Conservation (phyloP, 805 yeast genomes). For the Ogataea trehaloabstinens region DNA sequence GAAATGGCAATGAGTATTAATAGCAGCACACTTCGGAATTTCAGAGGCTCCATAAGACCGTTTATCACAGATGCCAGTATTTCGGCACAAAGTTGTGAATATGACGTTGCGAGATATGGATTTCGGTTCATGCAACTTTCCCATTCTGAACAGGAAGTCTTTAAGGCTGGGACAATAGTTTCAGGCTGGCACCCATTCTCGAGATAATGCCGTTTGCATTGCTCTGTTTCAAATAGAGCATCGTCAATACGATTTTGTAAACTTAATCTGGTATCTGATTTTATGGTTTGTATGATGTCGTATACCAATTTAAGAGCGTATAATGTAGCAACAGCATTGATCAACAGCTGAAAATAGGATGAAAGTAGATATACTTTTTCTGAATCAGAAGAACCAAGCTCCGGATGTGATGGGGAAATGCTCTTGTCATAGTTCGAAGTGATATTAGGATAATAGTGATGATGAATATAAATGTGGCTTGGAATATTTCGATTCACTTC, state of each 20-base stretch:
- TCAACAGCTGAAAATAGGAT: slow-evolving; percentile 57
- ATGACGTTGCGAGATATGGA: slow-evolving; percentile 44
- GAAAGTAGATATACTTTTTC: slow-evolving; percentile 55
- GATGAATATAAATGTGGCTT: slow-evolving; percentile 6
- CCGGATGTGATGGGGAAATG: slow-evolving; percentile 48
- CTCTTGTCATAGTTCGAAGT: neutral
- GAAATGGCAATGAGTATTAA: slow-evolving; percentile 33
- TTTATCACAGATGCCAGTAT: slow-evolving; percentile 61
- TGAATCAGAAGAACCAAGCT: slow-evolving; percentile 48
- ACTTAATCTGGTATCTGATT: slow-evolving; percentile 51
- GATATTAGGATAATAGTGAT: slow-evolving; percentile 8
- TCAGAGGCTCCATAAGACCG: slow-evolving; percentile 65
- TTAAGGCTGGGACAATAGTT: slow-evolving; percentile 56
- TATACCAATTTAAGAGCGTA: slow-evolving; percentile 44
- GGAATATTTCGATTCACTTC: neutral
- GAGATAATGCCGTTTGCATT: slow-evolving; percentile 50
- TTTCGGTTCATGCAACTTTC: slow-evolving; percentile 63
- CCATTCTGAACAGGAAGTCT: slow-evolving; percentile 59
- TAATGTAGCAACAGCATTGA: slow-evolving; percentile 47
- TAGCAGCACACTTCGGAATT: slow-evolving; percentile 54
- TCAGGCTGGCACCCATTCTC: slow-evolving; percentile 59
- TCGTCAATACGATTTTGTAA: slow-evolving; percentile 47
- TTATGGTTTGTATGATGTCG: slow-evolving; percentile 45
- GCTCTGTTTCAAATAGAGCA: slow-evolving; percentile 48
- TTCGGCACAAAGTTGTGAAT: slow-evolving; percentile 59